A percentile compares a stretch with the other conserved stretches of the same genome.
Conservation (phyloP, 371 early-diverging fungal species). For the Apophysomyces elegans region DNA sequence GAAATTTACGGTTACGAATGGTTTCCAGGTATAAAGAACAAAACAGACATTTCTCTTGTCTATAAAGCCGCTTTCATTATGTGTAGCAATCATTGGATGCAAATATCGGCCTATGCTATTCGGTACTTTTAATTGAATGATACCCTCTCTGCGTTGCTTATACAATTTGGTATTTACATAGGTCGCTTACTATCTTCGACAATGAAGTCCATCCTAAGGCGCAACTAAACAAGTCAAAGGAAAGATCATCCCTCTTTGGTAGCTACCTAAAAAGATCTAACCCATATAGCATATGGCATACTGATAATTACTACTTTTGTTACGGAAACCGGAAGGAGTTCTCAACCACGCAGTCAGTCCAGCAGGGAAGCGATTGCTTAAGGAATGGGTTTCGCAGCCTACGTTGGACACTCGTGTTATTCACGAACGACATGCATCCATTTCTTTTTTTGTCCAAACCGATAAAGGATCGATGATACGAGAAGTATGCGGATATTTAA, state of each 20-base stretch:
- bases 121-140: slow-evolving; percentile 32
- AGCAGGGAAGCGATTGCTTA: slow-evolving; percentile 57
- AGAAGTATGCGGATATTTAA: slow-evolving; percentile 46
- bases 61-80: too few relatives aligned
- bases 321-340: slow-evolving; percentile 48
- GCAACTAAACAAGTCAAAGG: slow-evolving; percentile 60
- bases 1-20: slow-evolving; percentile 29
- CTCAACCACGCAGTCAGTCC: slow-evolving; percentile 66
- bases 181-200: slow-evolving; percentile 73
- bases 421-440: slow-evolving; percentile 55
- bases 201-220: slow-evolving; percentile 70
- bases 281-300: background rate
- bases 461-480: slow-evolving; percentile 23
- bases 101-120: slow-evolving; percentile 58
- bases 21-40: slow-evolving; percentile 26
- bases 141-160: background rate
- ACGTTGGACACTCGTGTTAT: slow-evolving; percentile 49
- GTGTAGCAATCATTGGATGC: slow-evolving; percentile 47
- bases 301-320: background rate
- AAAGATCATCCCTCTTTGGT: slow-evolving; percentile 75
- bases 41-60: background rate
- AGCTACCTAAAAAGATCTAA: slow-evolving; percentile 2
- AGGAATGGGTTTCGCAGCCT: slow-evolving; percentile 72
- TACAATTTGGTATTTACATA: slow-evolving; percentile 15
- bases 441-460: slow-evolving; percentile 55